A percentile compares a stretch with the other conserved stretches of the same genome.
phyloP scores from a whole-genome alignment of 2,329 filamentous ascomycete genomes.

The Arachnopeziza araneosa region DNA sequence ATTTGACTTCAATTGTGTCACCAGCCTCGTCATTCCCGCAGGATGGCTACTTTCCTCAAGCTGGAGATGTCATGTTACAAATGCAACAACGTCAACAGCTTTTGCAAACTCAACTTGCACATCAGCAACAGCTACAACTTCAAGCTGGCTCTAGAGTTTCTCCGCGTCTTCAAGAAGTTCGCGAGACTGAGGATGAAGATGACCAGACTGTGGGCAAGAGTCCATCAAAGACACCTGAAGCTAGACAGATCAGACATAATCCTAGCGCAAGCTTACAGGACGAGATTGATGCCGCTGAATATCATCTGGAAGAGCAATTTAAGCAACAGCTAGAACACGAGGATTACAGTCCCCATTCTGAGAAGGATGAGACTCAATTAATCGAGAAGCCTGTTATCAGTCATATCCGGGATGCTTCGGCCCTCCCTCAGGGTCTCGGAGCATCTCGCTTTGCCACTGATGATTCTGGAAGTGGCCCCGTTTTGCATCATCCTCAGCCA shows the following conservation, averaged over 20 bases:
- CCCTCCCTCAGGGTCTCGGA: conserved; percentile 20
- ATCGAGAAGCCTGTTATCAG: conserved; percentile 10
- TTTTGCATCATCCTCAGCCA: conserved; percentile 67
- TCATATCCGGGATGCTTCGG: conserved; percentile 21
- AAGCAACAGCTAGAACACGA: conserved; percentile 74
- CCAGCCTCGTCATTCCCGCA: conserved; percentile 56
- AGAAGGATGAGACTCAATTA: conserved; percentile 25
- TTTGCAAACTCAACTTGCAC: conserved; percentile 45
- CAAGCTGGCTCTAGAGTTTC: conserved; percentile 44
- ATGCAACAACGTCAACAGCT: conserved; percentile 44
- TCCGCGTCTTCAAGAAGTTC: conserved; percentile 63
- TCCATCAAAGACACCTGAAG: conserved; percentile 50
- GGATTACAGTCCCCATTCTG: conserved; percentile 62
- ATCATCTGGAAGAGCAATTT: conserved; percentile 75
- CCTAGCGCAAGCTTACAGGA: conserved; percentile 73
- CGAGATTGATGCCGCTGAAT: conserved; percentile 80
- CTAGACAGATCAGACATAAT: conserved; percentile 62
- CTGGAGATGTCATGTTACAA: conserved; percentile 35
- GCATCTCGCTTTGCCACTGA: conserved; percentile 42
- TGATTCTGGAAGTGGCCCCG: conserved; percentile 47
- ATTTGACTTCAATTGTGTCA: conserved; percentile 52
- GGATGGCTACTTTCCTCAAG: conserved; percentile 32
- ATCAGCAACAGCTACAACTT: conserved; percentile 38
- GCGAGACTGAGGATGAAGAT: conserved; percentile 65
- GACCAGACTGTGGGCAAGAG: conserved; percentile 33